These are phyloP conservation scores for Symmetrospora coprosmae DNA, from an alignment of 768 basidiomycete genomes.

Conservation along the genomic window DNA sequence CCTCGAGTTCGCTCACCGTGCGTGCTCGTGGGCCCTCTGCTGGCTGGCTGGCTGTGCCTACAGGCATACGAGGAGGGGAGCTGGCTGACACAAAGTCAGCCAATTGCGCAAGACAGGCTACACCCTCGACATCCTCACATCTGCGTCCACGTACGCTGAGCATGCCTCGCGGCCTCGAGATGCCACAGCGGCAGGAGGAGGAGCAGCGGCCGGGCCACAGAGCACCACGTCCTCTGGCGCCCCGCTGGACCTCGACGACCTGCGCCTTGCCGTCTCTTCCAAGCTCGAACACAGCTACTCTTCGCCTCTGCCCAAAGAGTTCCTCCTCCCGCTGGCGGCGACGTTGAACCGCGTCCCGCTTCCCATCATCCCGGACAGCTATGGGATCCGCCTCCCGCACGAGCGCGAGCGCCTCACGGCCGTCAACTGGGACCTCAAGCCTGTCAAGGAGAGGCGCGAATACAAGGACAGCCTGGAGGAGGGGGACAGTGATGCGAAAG, in stretches of 20 bases:
- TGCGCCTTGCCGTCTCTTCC: constrained; percentile 39
- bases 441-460: constrained; percentile 51
- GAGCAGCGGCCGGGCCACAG: not conserved
- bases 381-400: constrained; percentile 39
- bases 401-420: constrained; percentile 38
- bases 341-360: constrained; percentile 39
- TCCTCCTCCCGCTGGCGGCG: constrained; percentile 38
- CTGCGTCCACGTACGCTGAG: constrained; percentile 38
- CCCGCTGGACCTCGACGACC: constrained; percentile 34
- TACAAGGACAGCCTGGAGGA: not conserved
- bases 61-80: no score
- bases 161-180: constrained; percentile 36
- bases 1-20: constrained; percentile 41
- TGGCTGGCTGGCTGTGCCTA: no score
- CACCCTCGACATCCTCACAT: constrained; percentile 39
- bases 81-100: no score
- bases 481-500: not conserved
- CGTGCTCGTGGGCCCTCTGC: no score
- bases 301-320: constrained; percentile 40
- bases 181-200: not conserved
- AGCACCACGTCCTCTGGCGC: not conserved
- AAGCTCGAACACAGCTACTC: constrained; percentile 38
- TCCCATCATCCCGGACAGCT: constrained; percentile 39
- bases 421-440: constrained; percentile 39
- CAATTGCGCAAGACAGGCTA: constrained; percentile 37